Evolutionary conservation across 2,329 filamentous ascomycete species (phyloP).

Genomic region (Penicillium sp.): DNA sequence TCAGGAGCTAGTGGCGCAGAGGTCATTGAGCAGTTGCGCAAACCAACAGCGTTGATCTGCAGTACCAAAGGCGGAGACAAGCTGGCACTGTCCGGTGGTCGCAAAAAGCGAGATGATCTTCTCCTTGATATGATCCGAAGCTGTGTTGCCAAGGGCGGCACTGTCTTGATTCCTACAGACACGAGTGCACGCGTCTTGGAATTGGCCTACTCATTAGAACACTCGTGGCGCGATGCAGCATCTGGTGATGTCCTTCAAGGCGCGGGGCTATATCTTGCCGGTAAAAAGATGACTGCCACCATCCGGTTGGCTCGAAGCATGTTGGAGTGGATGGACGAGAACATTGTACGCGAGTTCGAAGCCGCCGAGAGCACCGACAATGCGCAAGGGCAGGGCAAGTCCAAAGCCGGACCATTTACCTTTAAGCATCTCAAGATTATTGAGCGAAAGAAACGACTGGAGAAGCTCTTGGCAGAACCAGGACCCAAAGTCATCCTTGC

Average conservation of each 20-base stretch:
- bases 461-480: constrained; percentile 61
- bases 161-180: constrained; percentile 89
- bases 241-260: constrained; percentile 53
- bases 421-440: constrained; percentile 83
- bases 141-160: constrained; percentile 79
- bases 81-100: constrained; percentile 68
- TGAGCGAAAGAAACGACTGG: constrained; percentile 78
- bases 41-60: constrained; percentile 91
- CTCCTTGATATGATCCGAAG: constrained; percentile 79
- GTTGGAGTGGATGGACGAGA: constrained; percentile 99
- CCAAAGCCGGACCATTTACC: constrained; percentile 73
- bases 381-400: constrained; percentile 45
- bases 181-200: constrained; percentile 94
- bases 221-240: constrained; percentile 76
- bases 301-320: constrained; percentile 91
- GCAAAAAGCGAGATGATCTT: constrained; percentile 80
- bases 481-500: constrained; percentile 77
- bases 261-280: constrained; percentile 74
- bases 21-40: constrained; percentile 88
- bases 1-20: constrained; percentile 78
- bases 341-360: constrained; percentile 89
- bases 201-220: constrained; percentile 86
- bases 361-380: constrained; percentile 51
- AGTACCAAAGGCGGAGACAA: constrained; percentile 79
- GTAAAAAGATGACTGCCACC: constrained; percentile 81